These are phyloP conservation scores for Candida ipomoeae DNA, from an alignment of 805 yeast species.

Conservation along the genomic window DNA sequence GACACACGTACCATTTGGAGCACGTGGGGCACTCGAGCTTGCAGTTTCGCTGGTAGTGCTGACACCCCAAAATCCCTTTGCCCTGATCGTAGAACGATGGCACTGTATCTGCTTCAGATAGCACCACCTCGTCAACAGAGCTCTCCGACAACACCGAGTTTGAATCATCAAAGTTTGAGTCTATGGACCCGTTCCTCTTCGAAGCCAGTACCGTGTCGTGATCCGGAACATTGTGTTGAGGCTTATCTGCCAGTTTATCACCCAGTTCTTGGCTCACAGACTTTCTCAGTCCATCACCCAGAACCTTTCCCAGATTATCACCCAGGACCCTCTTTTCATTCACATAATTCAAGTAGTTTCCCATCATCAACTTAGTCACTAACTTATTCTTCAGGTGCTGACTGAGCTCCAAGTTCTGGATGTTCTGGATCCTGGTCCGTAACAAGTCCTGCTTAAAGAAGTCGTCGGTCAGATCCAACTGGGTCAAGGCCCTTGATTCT, in stretches of 20 bases:
- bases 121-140: slow-evolving; percentile 40
- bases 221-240: neutral
- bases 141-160: slow-evolving; percentile 4
- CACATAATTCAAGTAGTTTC: slow-evolving; percentile 53
- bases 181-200: too few species aligned
- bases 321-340: neutral
- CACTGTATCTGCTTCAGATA: slow-evolving; percentile 44
- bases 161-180: neutral
- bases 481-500: slow-evolving; percentile 34
- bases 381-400: slow-evolving; percentile 46
- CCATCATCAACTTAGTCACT: slow-evolving; percentile 66
- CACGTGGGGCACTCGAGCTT: slow-evolving; percentile 79
- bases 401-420: slow-evolving; percentile 36
- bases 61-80: slow-evolving; percentile 62
- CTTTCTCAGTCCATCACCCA: neutral
- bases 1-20: slow-evolving; percentile 70
- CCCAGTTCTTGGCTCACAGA: neutral
- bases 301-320: neutral
- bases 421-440: slow-evolving; percentile 47
- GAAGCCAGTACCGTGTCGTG: neutral
- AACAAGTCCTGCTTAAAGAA: slow-evolving; percentile 37
- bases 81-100: slow-evolving; percentile 47
- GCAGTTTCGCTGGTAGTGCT: slow-evolving; percentile 79
- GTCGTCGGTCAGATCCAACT: slow-evolving; percentile 33
- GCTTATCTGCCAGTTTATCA: too few species aligned